These are phyloP conservation scores for Orbilia ellipsospora DNA, from an alignment of 2,329 filamentous ascomycete genomes.

Conservation along the genomic window DNA sequence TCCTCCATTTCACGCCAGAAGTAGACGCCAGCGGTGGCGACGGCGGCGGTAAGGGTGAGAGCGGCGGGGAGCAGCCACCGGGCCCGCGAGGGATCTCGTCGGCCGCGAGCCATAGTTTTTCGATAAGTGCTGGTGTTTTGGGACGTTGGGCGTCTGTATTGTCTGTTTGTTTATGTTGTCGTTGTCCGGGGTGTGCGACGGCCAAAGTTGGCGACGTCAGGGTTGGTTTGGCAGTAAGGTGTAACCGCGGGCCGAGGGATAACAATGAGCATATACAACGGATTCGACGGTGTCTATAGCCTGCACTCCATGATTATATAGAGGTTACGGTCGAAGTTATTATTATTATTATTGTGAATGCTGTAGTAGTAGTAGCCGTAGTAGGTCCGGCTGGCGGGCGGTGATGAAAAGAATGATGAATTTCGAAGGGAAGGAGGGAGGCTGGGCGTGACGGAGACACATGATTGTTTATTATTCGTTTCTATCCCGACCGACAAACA, in stretches of 20 bases:
- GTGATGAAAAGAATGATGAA: no score
- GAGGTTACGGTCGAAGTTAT: no score
- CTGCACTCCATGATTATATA: no score
- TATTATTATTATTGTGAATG: no score
- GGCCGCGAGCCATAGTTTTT: slow-evolving; percentile 46
- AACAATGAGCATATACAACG: not conserved
- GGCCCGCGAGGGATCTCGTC: slow-evolving; percentile 49
- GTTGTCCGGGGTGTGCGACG: slow-evolving; percentile 1
- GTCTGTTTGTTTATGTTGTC: not conserved
- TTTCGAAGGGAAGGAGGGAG: slow-evolving; percentile 20
- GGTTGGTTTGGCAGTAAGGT: not conserved
- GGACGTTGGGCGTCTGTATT: not conserved
- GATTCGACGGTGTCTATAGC: not conserved
- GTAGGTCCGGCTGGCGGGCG: no score
- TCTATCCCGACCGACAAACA: no score
- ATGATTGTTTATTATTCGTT: slow-evolving; percentile 12
- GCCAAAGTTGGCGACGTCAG: no score
- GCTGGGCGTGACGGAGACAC: slow-evolving; percentile 44
- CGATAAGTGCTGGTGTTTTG: not conserved
- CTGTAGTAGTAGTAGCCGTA: no score
- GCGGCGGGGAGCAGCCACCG: slow-evolving; percentile 53
- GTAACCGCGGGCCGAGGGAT: not conserved
- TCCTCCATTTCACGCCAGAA: slow-evolving; percentile 55
- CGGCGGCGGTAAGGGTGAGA: slow-evolving; percentile 51
- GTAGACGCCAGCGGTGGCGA: slow-evolving; percentile 54